Evolutionary conservation across 352 stramenopile species (phyloP), one percentile per base, ranked within the genome.

Genomic region (Phytophthora macrochlamydospora): DNA sequence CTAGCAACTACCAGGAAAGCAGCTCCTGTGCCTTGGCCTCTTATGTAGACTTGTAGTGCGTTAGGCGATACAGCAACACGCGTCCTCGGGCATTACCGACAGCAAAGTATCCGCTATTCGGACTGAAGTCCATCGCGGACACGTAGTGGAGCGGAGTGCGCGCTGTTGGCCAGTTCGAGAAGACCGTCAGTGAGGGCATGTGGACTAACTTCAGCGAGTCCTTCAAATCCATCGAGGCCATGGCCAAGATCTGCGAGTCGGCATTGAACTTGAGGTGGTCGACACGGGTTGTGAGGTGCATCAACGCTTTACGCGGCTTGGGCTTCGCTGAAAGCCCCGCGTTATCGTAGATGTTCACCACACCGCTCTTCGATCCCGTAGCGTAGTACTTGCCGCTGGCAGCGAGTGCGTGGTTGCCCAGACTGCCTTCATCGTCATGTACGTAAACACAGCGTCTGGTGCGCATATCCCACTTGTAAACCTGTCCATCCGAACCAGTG

Each of bases 291-390:
- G 94, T 98, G 28, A 99, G 77, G 66, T 99, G 97, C 95, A 99
- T 98, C 18, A 99, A 80, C n/a, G 93, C 92, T 73, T 99, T 98
- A 43, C 90, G 75, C 4, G 93, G 96, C 67, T 82, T 91, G 35
- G 68, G 45, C 40, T 72, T 80, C 18, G 69, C 71, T 37, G 71
- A 72, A 48, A 92, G 49, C 31, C 73, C 75, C 32, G 62, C 73
- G 52, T 93, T 83, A 49, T 98, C 85, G 80, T 99, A 99, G 24
- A 99, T 74, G 67, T 99, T 99, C 13, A 99, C 97, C 2, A 99
- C 97, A 53, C 98, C 98, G 69, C 94, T 99, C 54, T 98, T 91
- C 12, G 92, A 96, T 37, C 97, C 98, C 0, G 98, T 92, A n/a
- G 97, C 95, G 58, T 92, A 84, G 73, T 90, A 85, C 71, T 94